Base-by-base conservation (phyloP, 2,329 filamentous ascomycete species). In the Basipetospora chlamydospora region DNA sequence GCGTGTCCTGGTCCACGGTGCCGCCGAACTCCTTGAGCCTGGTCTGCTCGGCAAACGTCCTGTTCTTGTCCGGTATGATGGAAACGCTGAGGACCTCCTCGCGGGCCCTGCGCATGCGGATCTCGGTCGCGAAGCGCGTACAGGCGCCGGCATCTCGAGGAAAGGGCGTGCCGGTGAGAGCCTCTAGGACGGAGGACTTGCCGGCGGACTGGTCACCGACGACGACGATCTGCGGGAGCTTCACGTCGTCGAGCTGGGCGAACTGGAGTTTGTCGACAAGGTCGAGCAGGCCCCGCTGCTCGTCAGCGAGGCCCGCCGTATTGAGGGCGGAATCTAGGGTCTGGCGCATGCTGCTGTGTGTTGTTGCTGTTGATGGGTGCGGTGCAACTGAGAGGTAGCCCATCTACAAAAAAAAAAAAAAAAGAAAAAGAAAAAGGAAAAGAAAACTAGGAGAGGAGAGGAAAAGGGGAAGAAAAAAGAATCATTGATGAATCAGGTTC, bases 161-260 rank as follows among this genome's bases (percentile, higher is more conserved):
- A 31, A 79, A 78, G 0, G 66, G 64, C 8, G 74, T 71, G 17
- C 70, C 70, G 0, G 71, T 75, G 26, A 79, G 59, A n/a, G 72
- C 71, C 46, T 77, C 72, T 2, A 78, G 61, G 1, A 75, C 69
- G 4, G 72, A 77, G 44, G 67, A 74, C 51, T 78, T 78, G 15
- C 74, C 74, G 5, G 70, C 67, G 2, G 70, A 76, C 51, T 77
- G 72, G 48, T 77, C 71, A 21, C 73, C 73, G 23, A 74, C 73
- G 17, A 77, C 72, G 32, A 77, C 71, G 25, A 78, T 69, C 46
- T 78, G 71, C 1, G 70, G 71, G 0, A 76, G 58, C 32, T 64
- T 61, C 45, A 68, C 56, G 49, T 66, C 63, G 46, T 70, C 57
- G 49, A 70, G 51, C 48, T 70, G 59, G 42, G 61, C 54, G 51